Conservation (phyloP, 768 basidiomycete genomes). For the Kwoniella sp. region DNA sequence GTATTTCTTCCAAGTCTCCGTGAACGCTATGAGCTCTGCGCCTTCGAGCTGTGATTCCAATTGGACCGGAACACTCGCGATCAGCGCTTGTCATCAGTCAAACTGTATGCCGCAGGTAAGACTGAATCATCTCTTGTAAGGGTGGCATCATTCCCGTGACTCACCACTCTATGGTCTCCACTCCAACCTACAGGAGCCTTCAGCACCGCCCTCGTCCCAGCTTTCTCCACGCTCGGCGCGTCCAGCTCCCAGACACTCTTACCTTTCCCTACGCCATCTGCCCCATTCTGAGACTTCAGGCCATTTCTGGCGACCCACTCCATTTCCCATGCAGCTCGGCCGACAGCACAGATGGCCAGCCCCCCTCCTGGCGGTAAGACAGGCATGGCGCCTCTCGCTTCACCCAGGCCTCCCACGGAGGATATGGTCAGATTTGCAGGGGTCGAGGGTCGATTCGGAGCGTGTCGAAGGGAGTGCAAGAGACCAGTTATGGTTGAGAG, state of each 20-base stretch:
- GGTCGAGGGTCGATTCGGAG: slow-evolving; percentile 29
- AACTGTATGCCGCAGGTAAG: too few species aligned
- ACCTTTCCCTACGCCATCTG: neutral
- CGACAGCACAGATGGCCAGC: slow-evolving; percentile 48
- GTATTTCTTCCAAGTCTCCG: slow-evolving; percentile 51
- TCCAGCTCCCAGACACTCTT: slow-evolving; percentile 26
- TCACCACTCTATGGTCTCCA: slow-evolving; percentile 51
- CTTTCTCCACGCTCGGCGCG: slow-evolving; percentile 30
- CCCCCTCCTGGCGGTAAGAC: slow-evolving; percentile 48
- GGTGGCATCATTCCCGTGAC: slow-evolving; percentile 12
- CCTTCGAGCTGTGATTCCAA: slow-evolving; percentile 42
- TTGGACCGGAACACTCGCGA: too few species aligned
- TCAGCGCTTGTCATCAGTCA: too few species aligned
- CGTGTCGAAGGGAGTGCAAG: slow-evolving; percentile 24
- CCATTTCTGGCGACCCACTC: slow-evolving; percentile 22
- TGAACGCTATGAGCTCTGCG: slow-evolving; percentile 51
- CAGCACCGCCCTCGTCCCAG: slow-evolving; percentile 38
- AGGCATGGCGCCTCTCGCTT: slow-evolving; percentile 41
- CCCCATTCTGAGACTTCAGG: slow-evolving; percentile 8
- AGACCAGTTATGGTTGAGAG: slow-evolving; percentile 37
- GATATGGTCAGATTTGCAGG: slow-evolving; percentile 44
- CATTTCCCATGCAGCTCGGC: slow-evolving; percentile 45
- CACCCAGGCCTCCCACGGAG: slow-evolving; percentile 45
- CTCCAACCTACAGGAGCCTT: slow-evolving; percentile 47
- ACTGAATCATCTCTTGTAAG: neutral